Evolutionary conservation across 106 monocot genomes (phyloP), one percentile per base, ranked within the genome.

Genomic region (Cymbidium sinense): DNA sequence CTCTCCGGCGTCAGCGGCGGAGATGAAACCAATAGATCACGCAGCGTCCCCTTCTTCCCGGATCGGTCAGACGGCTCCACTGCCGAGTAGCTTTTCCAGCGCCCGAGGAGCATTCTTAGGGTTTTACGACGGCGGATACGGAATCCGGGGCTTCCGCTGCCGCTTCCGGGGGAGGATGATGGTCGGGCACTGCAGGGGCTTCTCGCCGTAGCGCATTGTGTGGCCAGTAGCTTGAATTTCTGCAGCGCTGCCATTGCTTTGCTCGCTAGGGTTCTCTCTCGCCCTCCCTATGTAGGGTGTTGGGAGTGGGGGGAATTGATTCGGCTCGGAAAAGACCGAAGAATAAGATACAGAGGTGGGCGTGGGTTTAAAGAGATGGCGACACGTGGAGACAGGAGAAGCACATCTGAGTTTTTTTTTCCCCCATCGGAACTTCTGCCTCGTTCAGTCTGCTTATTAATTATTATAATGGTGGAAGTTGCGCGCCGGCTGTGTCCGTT

Each of bases 221-320:
- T 29, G 31, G 31, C 69, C 31, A 33, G 33, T 23, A 69, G 69
- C 33, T 69, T 69, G 33, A 69, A 69, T 69, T 69, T 69, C 69
- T 30, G 69, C 69, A 69, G 69, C 15, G 69, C 69, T 0, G 69
- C 69, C 69, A 69, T 69, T 7, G 31, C 18, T 37, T 7, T 30
- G 47, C 13, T 47, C 13, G 11, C 47, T 7, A 11, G 6, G 43
- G 9, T 41, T 6, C 41, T 41, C 41, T 6, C 5, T 41, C 41
- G 41, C 8, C 8, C 41, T 41, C 41, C 9, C 41, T 41, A 41
- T 7, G 41, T 41, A 41, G 41, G 9, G 0, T 1, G 41, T 7
- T 41, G 41, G 41, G 0, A 41, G 41, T 41, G 15, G 13, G 13
- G 13, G 13, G 47, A 15, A 47, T 47, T 47, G 47, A 47, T 47